Evolutionary conservation across 306 rosid species (phyloP).

Genomic region (Cucumis melo): DNA sequence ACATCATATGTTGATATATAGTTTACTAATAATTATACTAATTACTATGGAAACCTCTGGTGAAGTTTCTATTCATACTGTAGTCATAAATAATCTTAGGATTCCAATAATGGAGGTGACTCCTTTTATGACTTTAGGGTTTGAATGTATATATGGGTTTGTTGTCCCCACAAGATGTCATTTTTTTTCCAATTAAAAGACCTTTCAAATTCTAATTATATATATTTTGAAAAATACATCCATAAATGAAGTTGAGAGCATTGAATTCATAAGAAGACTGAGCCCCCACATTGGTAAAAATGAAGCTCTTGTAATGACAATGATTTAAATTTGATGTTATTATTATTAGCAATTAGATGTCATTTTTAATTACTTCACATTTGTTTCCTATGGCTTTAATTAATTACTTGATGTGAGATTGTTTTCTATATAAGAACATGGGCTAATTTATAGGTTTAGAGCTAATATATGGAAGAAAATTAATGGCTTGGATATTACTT

Average conservation of each 20-base stretch:
- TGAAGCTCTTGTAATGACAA: background rate
- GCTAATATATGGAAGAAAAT: too few species aligned
- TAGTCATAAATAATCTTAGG: background rate
- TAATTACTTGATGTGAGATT: background rate
- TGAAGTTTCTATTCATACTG: background rate
- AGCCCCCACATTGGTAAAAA: background rate
- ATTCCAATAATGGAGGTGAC: background rate
- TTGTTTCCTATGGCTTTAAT: too few species aligned
- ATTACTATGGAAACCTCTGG: background rate
- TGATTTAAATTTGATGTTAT: background rate
- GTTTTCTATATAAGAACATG: background rate
- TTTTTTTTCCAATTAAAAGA: background rate
- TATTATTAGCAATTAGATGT: background rate
- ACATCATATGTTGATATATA: background rate
- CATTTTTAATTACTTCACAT: too few species aligned
- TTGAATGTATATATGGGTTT: background rate
- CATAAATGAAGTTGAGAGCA: background rate
- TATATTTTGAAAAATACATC: background rate
- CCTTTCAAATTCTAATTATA: background rate
- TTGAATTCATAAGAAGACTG: background rate
- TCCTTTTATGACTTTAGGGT: background rate
- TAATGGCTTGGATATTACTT: too few species aligned
- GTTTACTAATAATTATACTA: background rate
- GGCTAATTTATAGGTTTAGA: too few species aligned
- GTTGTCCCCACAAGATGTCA: background rate